These are phyloP conservation scores for Ophiocordyceps australis DNA, from an alignment of 2,329 filamentous ascomycete species.

Conservation along the genomic window DNA sequence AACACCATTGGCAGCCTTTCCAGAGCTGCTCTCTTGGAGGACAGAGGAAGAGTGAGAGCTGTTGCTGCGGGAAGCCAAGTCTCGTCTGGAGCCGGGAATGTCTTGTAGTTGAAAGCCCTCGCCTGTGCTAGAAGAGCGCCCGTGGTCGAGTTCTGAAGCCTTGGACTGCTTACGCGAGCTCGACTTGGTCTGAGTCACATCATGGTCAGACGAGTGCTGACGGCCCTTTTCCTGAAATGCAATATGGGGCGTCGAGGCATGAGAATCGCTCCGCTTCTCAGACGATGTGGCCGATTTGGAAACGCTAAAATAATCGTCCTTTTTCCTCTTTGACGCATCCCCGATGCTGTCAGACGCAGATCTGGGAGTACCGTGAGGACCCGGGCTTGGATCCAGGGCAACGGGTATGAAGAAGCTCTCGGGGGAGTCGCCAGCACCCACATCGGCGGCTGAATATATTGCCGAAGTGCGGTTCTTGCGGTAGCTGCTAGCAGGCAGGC, in stretches of 20 bases:
- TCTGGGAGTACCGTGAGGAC: conserved; percentile 32
- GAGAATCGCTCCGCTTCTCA: conserved; percentile 29
- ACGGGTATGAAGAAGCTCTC: conserved; percentile 64
- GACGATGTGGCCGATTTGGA: conserved; percentile 19
- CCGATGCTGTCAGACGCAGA: conserved; percentile 27
- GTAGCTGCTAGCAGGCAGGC: conserved; percentile 59
- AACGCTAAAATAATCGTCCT: conserved; percentile 42
- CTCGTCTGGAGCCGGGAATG: conserved; percentile 47
- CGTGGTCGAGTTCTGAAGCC: conserved; percentile 9
- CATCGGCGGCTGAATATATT: conserved; percentile 32
- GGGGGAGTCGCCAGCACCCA: conserved; percentile 30
- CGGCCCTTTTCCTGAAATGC: conserved; percentile 76
- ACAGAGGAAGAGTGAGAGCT: conserved; percentile 23
- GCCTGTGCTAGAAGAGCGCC: conserved; percentile 9
- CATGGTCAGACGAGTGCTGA: conserved; percentile 34
- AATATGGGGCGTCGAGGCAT: conserved; percentile 63
- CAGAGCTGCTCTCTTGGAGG: conserved; percentile 15
- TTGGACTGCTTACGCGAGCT: conserved; percentile 29
- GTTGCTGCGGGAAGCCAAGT: conserved; percentile 18
- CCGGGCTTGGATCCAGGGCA: conserved; percentile 52
- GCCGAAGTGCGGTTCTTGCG: conserved; percentile 60
- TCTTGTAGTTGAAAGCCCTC: conserved; percentile 64
- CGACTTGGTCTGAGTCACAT: conserved; percentile 32
- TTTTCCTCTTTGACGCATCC: conserved; percentile 27
- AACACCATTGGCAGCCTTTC: conserved; percentile 15